Conservation (phyloP, 495 filamentous ascomycete genomes). For the Penicillium macrosclerotiorum region DNA sequence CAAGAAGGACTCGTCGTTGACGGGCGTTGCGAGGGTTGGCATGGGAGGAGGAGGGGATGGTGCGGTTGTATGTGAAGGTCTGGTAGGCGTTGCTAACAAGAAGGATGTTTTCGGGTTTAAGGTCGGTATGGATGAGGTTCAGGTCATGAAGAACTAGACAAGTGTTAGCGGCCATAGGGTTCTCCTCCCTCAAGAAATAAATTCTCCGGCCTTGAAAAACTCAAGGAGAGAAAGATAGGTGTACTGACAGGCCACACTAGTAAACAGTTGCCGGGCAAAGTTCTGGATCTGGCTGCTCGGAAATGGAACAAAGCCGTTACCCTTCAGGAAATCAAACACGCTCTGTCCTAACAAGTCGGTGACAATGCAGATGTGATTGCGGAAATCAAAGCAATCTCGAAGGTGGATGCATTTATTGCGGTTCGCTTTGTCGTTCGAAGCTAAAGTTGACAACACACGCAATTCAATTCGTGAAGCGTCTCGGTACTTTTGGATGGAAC, state of each 20-base stretch:
- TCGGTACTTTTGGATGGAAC: conserved; percentile 95
- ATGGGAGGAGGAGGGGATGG: conserved; percentile 86
- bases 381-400: conserved; percentile 94
- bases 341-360: conserved; percentile 95
- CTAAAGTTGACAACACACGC: conserved; percentile 83
- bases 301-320: conserved; percentile 91
- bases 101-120: conserved; percentile 98
- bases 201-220: neutral
- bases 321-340: conserved; percentile 97
- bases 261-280: conserved; percentile 92
- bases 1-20: conserved; percentile 83
- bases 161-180: conserved; percentile 8
- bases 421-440: conserved; percentile 86
- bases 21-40: conserved; percentile 73
- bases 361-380: conserved; percentile 98
- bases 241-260: conserved; percentile 93
- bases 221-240: neutral
- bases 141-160: conserved; percentile 87
- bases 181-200: neutral
- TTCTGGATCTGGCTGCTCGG: conserved; percentile 98
- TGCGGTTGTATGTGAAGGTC: conserved; percentile 94
- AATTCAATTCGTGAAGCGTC: conserved; percentile 97
- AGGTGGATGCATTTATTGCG: conserved; percentile 97
- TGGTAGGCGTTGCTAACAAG: conserved; percentile 87
- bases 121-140: conserved; percentile 95